A percentile compares a stretch with the other conserved stretches of the same genome.
Evolutionary conservation across 2,329 filamentous ascomycete species (phyloP).

Genomic region (Aspergillus tamarii): DNA sequence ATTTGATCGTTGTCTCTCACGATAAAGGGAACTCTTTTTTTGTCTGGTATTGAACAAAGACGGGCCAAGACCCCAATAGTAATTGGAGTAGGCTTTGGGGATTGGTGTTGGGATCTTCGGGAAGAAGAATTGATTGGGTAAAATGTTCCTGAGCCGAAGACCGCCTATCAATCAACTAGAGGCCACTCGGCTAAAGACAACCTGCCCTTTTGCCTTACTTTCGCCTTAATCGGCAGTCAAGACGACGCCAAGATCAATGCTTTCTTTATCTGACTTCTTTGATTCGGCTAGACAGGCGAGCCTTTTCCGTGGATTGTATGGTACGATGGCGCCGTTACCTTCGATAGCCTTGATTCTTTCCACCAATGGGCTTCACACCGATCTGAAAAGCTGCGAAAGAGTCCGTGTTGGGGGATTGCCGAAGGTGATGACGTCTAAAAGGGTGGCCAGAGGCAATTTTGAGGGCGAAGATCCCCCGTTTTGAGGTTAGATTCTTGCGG

Average conservation of each 20-base stretch:
- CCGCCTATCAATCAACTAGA: not conserved
- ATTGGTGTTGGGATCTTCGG: not conserved
- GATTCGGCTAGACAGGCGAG: not conserved
- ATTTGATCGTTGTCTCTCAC: not conserved
- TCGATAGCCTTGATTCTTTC: not conserved
- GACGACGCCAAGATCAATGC: not conserved
- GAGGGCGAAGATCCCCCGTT: not conserved
- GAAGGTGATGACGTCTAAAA: not conserved
- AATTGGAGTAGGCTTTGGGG: not conserved
- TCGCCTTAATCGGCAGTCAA: not conserved
- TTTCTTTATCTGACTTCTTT: not conserved
- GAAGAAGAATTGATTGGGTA: not conserved
- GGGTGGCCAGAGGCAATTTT: not conserved
- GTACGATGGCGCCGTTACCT: not conserved
- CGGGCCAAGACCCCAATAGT: not conserved
- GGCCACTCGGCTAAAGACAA: not conserved
- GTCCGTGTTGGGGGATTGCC: not conserved
- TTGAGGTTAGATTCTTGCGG: slow-evolving; percentile 9
- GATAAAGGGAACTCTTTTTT: not conserved
- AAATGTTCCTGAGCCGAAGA: not conserved
- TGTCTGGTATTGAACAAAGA: not conserved
- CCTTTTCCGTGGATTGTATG: not conserved
- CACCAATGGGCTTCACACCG: not conserved
- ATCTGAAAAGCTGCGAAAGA: not conserved
- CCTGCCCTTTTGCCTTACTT: not conserved